Evolutionary conservation across 768 basidiomycete genomes (phyloP).

Genomic region (Lanmaoa pseudosensibilis): DNA sequence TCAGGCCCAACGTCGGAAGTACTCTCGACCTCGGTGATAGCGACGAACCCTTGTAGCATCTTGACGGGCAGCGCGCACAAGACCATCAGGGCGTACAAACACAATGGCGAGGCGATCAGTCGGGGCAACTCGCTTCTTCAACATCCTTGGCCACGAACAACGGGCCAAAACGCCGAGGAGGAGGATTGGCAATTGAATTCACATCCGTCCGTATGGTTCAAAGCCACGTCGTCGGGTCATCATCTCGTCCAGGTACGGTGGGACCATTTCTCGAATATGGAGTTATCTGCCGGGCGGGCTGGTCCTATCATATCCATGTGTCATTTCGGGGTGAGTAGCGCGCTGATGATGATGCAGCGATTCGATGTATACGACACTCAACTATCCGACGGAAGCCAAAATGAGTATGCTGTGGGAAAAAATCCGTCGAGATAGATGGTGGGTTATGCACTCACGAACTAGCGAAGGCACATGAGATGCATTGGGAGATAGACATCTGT

Average conservation of each 20-base stretch:
- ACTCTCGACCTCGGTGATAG: not conserved
- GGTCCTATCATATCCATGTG: not conserved
- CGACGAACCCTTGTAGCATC: not conserved
- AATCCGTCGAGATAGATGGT: not conserved
- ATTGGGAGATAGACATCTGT: not conserved
- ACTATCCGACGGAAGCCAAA: conserved; percentile 5
- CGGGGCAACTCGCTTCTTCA: not conserved
- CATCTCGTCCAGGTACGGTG: not conserved
- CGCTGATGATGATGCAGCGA: not conserved
- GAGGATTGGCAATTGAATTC: not conserved
- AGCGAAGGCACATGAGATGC: not conserved
- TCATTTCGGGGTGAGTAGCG: not conserved
- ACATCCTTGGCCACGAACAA: not conserved
- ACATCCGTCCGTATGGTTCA: not conserved
- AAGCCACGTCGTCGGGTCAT: not conserved
- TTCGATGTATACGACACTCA: not conserved
- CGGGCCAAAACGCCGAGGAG: not conserved
- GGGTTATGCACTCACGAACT: not conserved
- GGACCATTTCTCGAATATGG: not conserved
- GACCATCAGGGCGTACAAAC: not conserved
- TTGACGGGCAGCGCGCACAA: not conserved
- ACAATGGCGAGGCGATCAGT: too few species aligned
- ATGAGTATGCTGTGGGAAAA: conserved; percentile 1
- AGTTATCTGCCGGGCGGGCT: not conserved
- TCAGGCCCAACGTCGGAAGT: not conserved